phyloP scores from a whole-genome alignment of 2,329 filamentous ascomycete species.

The Cryphonectria nitschkei region DNA sequence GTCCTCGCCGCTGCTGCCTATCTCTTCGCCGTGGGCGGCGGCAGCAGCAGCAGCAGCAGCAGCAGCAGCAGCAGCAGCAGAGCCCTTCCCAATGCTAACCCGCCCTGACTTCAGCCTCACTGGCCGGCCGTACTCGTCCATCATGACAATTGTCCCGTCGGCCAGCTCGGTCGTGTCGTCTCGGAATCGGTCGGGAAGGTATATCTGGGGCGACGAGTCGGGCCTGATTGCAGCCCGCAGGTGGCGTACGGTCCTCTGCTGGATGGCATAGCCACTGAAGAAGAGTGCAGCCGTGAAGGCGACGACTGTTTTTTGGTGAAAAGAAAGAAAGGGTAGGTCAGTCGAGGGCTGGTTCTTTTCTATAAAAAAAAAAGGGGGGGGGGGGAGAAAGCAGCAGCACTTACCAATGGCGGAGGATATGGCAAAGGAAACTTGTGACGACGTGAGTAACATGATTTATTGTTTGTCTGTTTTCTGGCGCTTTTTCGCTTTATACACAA shows the following conservation, averaged over 20 bases:
- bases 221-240: constrained; percentile 73
- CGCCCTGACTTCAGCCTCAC: constrained; percentile 37
- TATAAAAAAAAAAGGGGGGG: not conserved
- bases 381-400: constrained; percentile 32
- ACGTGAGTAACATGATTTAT: constrained; percentile 59
- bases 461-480: constrained; percentile 14
- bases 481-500: not conserved
- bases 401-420: constrained; percentile 67
- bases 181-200: constrained; percentile 56
- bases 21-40: not conserved
- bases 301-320: constrained; percentile 55
- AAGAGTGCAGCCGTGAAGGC: constrained; percentile 83
- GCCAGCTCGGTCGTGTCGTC: constrained; percentile 49
- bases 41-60: not conserved
- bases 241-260: constrained; percentile 81
- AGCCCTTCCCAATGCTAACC: constrained; percentile 11
- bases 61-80: constrained; percentile 11
- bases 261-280: constrained; percentile 82
- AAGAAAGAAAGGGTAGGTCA: constrained; percentile 21
- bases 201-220: constrained; percentile 51
- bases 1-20: constrained; percentile 22
- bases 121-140: constrained; percentile 45
- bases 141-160: constrained; percentile 52
- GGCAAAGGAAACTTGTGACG: constrained; percentile 71
- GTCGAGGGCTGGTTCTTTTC: not conserved